Evolutionary conservation across 2,329 filamentous ascomycete genomes (phyloP).

Genomic region (Diaporthe vaccinii): DNA sequence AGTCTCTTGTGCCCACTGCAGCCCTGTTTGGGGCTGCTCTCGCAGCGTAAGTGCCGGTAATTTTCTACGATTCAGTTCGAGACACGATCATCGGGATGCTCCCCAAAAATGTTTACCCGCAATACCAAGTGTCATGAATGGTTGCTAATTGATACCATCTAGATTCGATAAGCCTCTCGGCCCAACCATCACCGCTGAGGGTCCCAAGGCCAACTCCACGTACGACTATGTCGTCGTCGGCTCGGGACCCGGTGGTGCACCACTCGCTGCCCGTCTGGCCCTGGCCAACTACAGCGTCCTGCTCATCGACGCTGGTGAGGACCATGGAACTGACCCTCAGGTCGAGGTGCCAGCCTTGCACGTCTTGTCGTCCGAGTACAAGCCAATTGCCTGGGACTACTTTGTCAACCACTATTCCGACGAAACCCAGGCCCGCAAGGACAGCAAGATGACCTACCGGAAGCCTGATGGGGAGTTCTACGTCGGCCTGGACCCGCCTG

Average conservation of each 20-base stretch:
- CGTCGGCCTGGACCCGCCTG: constrained; percentile 50
- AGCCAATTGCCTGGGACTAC: constrained; percentile 65
- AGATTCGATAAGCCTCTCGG: constrained; percentile 22
- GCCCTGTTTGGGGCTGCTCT: constrained; percentile 11
- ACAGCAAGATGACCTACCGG: constrained; percentile 63
- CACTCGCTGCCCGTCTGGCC: constrained; percentile 64
- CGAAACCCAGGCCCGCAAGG: constrained; percentile 59
- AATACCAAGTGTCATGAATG: background rate
- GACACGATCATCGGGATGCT: background rate
- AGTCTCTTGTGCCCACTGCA: constrained; percentile 3
- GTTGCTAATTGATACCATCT: background rate
- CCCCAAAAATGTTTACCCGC: background rate
- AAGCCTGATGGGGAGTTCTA: constrained; percentile 53
- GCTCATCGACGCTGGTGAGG: constrained; percentile 68
- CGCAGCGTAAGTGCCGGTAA: constrained; percentile 12
- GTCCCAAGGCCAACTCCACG: constrained; percentile 23
- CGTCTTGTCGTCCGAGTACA: constrained; percentile 44
- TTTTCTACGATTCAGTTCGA: too few relatives aligned
- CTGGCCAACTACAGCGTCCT: constrained; percentile 66
- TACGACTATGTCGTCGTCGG: constrained; percentile 70
- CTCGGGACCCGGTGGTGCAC: constrained; percentile 65
- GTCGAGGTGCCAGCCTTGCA: constrained; percentile 46
- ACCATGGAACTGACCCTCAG: constrained; percentile 56
- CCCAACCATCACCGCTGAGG: constrained; percentile 5
- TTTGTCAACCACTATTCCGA: constrained; percentile 73